Evolutionary conservation across 164 flowering plant genomes (phyloP), one percentile per base, ranked within the genome.

Genomic region (Umbilicus rupestris): DNA sequence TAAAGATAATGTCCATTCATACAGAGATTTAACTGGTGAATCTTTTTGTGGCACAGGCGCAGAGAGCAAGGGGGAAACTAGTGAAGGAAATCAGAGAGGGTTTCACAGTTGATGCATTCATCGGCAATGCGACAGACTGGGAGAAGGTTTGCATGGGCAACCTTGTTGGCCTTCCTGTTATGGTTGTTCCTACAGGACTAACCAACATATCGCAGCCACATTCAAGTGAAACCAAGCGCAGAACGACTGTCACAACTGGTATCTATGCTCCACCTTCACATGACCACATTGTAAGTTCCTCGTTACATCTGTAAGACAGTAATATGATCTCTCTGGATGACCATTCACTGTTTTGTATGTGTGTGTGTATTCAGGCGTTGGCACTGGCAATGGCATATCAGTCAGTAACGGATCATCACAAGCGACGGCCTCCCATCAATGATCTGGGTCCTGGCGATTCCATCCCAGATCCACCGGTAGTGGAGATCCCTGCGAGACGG

Each of bases 371-470:
- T 78, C 81, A 92, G 98, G 98, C 92, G 63, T 74, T 93, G 47
- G 97, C 97, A 49, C 69, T 93, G 67, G 87, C 96, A 39, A 92
- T 92, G 80, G 97, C 97, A 16, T 90, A 90, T 69, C 97, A 90
- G 67, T 81, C 87, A 14, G 86, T 76, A 58, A 93, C 96, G 0
- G 69, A 88, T 72, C 96, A 93, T 77, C 98, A 93, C 66, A 90
- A 79, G 72, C 85, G 85, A 72, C 88, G 85, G 1, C 98, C 97
- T 6, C 96, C 98, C 0, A 85, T 92, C 8, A 79, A 86, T 69
- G 78, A 87, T 72, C 75, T 87, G 3, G 90, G 87, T 3, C 87
- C 82, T 11, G 63, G 78, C 65, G 93, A 87, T 70, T 39, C 62
- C 4, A 75, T 82, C 10, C 81, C 82, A 1, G 68, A 77, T 74